These are phyloP conservation scores for Trichophaea hybrida DNA, from an alignment of 2,329 filamentous ascomycete genomes.

Conservation along the genomic window DNA sequence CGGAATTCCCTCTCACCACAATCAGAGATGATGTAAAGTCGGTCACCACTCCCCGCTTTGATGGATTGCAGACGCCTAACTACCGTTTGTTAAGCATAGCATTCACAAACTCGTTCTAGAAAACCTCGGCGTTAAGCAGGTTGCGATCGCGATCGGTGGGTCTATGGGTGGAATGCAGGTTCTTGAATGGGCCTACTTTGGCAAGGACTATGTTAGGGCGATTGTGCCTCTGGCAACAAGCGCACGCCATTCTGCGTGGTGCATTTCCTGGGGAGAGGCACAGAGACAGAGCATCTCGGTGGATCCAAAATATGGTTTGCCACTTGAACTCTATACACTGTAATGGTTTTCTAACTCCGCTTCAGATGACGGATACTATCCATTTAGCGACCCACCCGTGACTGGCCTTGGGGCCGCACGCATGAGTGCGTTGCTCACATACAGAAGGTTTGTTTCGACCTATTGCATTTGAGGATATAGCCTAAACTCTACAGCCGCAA, in stretches of 20 bases:
- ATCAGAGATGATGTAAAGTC: conserved; percentile 91
- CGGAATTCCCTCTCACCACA: conserved; percentile 90
- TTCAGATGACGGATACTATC: conserved; percentile 77
- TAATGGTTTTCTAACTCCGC: neutral
- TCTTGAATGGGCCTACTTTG: conserved; percentile 84
- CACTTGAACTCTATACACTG: neutral
- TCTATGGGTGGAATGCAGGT: conserved; percentile 84
- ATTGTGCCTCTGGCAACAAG: conserved; percentile 78
- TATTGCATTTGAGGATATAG: neutral
- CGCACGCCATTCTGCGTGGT: conserved; percentile 73
- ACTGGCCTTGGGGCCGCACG: conserved; percentile 84
- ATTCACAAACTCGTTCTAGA: conserved; percentile 69
- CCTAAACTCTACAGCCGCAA: conserved; percentile 51
- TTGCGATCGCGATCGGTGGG: conserved; percentile 67
- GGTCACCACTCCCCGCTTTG: conserved; percentile 29
- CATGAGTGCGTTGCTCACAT: conserved; percentile 92
- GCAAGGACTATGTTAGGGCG: conserved; percentile 65
- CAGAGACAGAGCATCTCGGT: conserved; percentile 91
- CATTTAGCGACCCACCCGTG: conserved; percentile 69
- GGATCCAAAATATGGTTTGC: conserved; percentile 66
- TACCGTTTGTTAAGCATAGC: conserved; percentile 32
- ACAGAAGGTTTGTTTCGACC: conserved; percentile 39
- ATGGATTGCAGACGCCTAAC: conserved; percentile 6
- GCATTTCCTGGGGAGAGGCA: conserved; percentile 80
- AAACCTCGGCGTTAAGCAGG: conserved; percentile 61